Conservation (phyloP, 1,139 yeast genomes). For the Yamadazyma songkhlaensis region DNA sequence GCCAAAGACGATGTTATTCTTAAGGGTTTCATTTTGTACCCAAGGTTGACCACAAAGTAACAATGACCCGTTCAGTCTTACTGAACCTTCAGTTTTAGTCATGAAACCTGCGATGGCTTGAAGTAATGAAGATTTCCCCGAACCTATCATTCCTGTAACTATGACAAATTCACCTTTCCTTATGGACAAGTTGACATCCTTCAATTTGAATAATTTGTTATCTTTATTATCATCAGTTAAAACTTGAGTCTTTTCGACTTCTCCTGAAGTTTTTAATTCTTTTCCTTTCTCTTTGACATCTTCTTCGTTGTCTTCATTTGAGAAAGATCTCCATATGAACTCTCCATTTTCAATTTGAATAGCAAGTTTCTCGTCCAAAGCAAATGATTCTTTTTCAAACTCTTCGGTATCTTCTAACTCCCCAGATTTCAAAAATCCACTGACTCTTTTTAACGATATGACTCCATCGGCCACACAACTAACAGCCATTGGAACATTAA, state of each 20-base stretch:
- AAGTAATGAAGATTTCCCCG: conserved; percentile 67
- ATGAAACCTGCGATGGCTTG: conserved; percentile 54
- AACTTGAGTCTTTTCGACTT: conserved; percentile 8
- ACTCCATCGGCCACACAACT: conserved; percentile 70
- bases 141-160: conserved; percentile 67
- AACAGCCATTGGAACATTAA: conserved; percentile 70
- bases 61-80: conserved; percentile 35
- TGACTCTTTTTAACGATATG: conserved; percentile 60
- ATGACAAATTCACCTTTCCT: conserved; percentile 60
- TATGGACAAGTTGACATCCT: conserved; percentile 39
- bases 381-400: conserved; percentile 22
- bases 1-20: conserved; percentile 38
- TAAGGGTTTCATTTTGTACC: conserved; percentile 44
- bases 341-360: conserved; percentile 24
- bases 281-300: no score
- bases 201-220: neutral
- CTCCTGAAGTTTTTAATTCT: neutral
- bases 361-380: conserved; percentile 1
- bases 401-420: conserved; percentile 22
- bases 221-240: neutral
- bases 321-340: conserved; percentile 42
- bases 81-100: conserved; percentile 39
- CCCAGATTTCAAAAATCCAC: conserved; percentile 44
- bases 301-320: conserved; percentile 11
- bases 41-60: conserved; percentile 51